phyloP scores from a whole-genome alignment of 208 protist genomes.

The Leishmania tarentolae region DNA sequence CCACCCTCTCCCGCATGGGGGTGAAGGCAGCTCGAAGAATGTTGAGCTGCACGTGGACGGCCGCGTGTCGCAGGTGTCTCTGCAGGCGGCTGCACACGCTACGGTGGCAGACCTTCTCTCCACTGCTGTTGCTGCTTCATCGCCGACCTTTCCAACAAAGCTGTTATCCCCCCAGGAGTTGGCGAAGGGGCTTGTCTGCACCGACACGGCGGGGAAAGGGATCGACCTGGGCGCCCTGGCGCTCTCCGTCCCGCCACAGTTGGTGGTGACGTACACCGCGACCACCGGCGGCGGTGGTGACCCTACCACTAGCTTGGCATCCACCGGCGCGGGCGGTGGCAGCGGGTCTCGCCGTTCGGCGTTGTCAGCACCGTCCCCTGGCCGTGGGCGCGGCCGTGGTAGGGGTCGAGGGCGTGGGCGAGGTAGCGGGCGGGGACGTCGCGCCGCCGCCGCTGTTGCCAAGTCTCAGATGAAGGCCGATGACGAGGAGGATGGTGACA shows the following conservation, averaged over 20 bases:
- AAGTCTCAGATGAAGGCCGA: neutral
- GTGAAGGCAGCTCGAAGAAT: slow-evolving; percentile 24
- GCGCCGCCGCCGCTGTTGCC: neutral
- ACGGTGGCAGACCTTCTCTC: slow-evolving; percentile 32
- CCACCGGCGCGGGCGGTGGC: neutral
- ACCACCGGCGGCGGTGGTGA: neutral
- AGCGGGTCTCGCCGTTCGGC: neutral
- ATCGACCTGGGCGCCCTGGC: slow-evolving; percentile 14
- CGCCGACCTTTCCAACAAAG: neutral
- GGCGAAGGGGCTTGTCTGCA: slow-evolving; percentile 15
- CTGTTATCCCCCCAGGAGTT: slow-evolving; percentile 14
- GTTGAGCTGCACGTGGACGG: slow-evolving; percentile 30
- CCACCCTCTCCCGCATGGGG: neutral
- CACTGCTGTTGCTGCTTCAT: slow-evolving; percentile 23
- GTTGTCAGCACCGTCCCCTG: neutral
- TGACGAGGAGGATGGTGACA: slow-evolving; percentile 12
- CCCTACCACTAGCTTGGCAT: neutral
- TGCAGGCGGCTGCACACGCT: slow-evolving; percentile 30
- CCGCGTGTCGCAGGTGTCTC: slow-evolving; percentile 26
- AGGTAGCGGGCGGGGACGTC: slow-evolving; percentile 6
- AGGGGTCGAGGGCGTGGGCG: slow-evolving; percentile 9
- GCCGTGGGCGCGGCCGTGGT: slow-evolving; percentile 10
- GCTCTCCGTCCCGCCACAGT: slow-evolving; percentile 2
- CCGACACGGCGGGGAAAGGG: slow-evolving; percentile 15
- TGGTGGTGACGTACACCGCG: slow-evolving; percentile 10